phyloP scores from a whole-genome alignment of 257 asterid species.

The Penstemon davidsonii region DNA sequence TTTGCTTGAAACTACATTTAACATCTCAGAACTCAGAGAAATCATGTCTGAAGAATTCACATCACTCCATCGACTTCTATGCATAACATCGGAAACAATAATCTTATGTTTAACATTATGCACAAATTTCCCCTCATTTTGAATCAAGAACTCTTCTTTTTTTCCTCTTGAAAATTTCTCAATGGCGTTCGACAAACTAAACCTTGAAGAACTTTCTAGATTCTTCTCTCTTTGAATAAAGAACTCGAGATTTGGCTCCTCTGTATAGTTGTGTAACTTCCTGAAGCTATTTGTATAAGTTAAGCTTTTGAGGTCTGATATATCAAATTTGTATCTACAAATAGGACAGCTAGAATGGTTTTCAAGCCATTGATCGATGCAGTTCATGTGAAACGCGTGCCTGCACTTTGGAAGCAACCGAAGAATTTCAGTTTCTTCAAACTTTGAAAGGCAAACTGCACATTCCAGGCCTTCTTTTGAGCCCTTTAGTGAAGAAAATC shows the following conservation, averaged over 20 bases:
- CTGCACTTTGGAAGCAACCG: conserved; percentile 54
- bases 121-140: conserved; percentile 11
- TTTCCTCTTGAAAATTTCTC: conserved; percentile 29
- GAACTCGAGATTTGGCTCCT: conserved; percentile 35
- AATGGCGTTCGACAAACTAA: conserved; percentile 29
- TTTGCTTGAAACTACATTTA: conserved; percentile 32
- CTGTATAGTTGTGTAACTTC: not conserved
- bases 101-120: conserved; percentile 57
- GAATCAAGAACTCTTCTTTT: conserved; percentile 37
- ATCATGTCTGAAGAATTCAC: conserved; percentile 60
- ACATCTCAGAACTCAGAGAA: conserved; percentile 57
- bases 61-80: conserved; percentile 71
- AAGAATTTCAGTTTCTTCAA: conserved; percentile 45
- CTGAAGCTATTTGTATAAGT: conserved; percentile 35
- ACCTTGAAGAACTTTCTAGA: conserved; percentile 30
- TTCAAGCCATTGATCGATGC: conserved; percentile 56
- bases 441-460: conserved; percentile 47
- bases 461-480: conserved; percentile 54
- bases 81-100: conserved; percentile 47
- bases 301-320: conserved; percentile 31
- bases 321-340: conserved; percentile 39
- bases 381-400: conserved; percentile 53
- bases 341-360: conserved; percentile 59
- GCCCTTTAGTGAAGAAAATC: conserved; percentile 50
- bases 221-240: conserved; percentile 40